phyloP scores from a whole-genome alignment of 805 yeast genomes.

The Osmozyma mogii region DNA sequence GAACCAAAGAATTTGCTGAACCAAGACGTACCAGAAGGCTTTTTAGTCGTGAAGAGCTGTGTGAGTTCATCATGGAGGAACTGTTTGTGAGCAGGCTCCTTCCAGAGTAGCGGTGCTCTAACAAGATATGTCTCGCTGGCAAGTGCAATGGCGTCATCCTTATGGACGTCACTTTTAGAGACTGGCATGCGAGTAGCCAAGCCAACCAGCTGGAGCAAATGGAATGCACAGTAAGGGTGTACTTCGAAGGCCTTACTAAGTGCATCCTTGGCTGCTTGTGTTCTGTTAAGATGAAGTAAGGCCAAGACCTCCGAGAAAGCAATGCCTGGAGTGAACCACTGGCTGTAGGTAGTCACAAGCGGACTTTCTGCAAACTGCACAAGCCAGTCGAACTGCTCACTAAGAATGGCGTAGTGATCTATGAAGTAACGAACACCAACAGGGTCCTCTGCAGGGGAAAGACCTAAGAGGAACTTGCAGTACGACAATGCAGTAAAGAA shows the following conservation, averaged over 20 bases:
- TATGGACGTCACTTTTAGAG: conserved; percentile 4
- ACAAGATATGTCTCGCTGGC: conserved; percentile 52
- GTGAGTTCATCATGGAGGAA: conserved; percentile 41
- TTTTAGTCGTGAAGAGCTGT: conserved; percentile 9
- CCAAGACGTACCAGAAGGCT: conserved; percentile 4
- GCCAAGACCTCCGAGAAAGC: conserved; percentile 62
- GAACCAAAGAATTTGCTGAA: conserved; percentile 7
- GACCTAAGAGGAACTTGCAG: conserved; percentile 59
- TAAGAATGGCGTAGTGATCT: conserved; percentile 65
- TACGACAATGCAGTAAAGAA: conserved; percentile 69
- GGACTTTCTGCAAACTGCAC: conserved; percentile 51
- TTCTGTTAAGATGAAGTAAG: conserved; percentile 35
- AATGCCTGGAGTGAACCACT: conserved; percentile 69
- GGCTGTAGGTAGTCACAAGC: conserved; percentile 45
- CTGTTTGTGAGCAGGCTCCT: conserved; percentile 34
- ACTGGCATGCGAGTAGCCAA: conserved; percentile 9
- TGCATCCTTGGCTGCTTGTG: conserved; percentile 38
- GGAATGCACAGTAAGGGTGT: conserved; percentile 52
- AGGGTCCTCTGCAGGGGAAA: conserved; percentile 77
- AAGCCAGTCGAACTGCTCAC: conserved; percentile 58
- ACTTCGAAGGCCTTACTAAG: conserved; percentile 43
- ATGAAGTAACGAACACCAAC: conserved; percentile 76
- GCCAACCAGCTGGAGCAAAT: conserved; percentile 43
- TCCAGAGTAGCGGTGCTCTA: conserved; percentile 50
- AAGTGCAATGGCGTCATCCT: conserved; percentile 26